phyloP scores from a whole-genome alignment of 2,329 filamentous ascomycete genomes.

The Aspergillus tamarii region DNA sequence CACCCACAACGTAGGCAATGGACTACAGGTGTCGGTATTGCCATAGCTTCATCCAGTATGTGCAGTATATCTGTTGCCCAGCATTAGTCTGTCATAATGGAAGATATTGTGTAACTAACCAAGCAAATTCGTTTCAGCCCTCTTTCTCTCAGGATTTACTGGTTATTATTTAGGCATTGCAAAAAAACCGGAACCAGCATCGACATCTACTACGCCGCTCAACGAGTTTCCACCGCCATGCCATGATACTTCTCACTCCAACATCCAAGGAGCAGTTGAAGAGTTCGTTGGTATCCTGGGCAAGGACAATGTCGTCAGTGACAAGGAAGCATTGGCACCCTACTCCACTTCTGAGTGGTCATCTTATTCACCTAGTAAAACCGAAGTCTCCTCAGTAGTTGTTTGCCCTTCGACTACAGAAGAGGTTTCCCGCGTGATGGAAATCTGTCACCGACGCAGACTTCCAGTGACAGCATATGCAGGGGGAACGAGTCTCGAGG shows the following conservation, averaged over 20 bases:
- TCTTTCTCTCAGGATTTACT: neutral
- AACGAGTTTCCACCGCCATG: neutral
- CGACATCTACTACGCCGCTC: neutral
- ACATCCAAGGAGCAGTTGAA: neutral
- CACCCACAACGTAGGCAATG: neutral
- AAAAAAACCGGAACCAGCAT: neutral
- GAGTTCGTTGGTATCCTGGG: slow-evolving; percentile 66
- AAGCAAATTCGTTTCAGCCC: neutral
- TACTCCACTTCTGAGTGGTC: slow-evolving; percentile 68
- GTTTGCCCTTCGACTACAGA: slow-evolving; percentile 78
- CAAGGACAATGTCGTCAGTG: slow-evolving; percentile 63
- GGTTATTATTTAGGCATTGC: neutral
- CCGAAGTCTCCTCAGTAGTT: slow-evolving; percentile 59
- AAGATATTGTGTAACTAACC: neutral
- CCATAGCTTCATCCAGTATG: neutral
- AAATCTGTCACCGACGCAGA: slow-evolving; percentile 75
- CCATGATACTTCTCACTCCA: neutral
- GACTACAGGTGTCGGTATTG: neutral
- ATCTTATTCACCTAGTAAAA: slow-evolving; percentile 49
- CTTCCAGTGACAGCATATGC: slow-evolving; percentile 88
- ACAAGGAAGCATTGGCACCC: slow-evolving; percentile 56
- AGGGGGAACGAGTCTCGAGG: slow-evolving; percentile 86
- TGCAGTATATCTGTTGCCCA: neutral
- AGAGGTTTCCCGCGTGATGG: slow-evolving; percentile 85
- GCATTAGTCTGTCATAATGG: neutral